Percentiles rank a stretch among this genome's conserved stretches.
Evolutionary conservation across 73 alveolate genomes (phyloP).

Genomic region (Tetrahymena borealis): DNA sequence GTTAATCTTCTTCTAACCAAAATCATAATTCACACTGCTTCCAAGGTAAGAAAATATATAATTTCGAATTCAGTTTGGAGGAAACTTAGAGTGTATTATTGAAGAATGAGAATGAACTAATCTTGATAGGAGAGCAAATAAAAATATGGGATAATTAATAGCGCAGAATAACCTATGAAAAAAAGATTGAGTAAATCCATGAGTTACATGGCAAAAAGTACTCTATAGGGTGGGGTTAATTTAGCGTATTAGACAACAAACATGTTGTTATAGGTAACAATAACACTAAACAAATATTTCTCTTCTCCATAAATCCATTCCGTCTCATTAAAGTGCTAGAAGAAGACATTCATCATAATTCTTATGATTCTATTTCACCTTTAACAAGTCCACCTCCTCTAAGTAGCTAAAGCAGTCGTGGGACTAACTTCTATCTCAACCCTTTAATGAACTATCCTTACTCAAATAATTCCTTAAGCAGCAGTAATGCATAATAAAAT

Average conservation of each 20-base stretch:
- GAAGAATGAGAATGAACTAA: background rate
- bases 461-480: background rate
- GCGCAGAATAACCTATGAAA: background rate
- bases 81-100: background rate
- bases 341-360: background rate
- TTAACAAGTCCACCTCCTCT: background rate
- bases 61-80: background rate
- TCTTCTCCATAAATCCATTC: background rate
- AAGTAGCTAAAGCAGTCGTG: background rate
- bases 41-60: background rate
- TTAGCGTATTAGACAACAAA: background rate
- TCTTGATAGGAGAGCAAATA: background rate
- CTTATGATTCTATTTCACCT: background rate
- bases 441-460: background rate
- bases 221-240: background rate
- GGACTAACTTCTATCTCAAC: background rate
- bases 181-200: background rate
- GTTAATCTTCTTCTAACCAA: background rate
- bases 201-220: background rate
- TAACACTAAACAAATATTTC: background rate
- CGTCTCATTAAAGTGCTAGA: background rate
- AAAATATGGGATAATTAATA: background rate
- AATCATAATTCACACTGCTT: background rate
- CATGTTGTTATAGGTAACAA: background rate
- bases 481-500: background rate